These are phyloP conservation scores for Gigaspora rosea DNA, from an alignment of 192 early-diverging fungal species.

Conservation along the genomic window DNA sequence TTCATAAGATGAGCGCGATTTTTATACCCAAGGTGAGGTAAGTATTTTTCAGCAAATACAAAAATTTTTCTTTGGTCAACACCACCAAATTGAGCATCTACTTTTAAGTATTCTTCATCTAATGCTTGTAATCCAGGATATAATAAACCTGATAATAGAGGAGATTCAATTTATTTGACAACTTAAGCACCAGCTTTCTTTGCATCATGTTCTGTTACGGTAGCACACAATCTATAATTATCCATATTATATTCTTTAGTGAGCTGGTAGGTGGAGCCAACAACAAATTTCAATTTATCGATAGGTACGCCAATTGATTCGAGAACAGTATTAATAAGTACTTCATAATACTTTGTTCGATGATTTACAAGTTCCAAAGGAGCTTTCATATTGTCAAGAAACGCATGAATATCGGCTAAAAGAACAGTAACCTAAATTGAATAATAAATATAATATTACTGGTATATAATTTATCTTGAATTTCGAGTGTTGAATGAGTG, in stretches of 20 bases:
- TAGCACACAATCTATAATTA: slow-evolving; percentile 82
- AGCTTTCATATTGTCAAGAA: slow-evolving; percentile 98
- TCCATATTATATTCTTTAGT: slow-evolving; percentile 89
- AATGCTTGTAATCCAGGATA: slow-evolving; percentile 98
- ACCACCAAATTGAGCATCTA: slow-evolving; percentile 96
- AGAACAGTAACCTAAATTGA: slow-evolving; percentile 76
- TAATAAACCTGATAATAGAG: slow-evolving; percentile 89
- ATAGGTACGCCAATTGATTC: slow-evolving; percentile 92
- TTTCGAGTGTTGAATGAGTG: background rate
- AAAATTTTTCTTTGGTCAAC: slow-evolving; percentile 99
- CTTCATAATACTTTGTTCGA: slow-evolving; percentile 94
- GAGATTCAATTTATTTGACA: slow-evolving; percentile 91
- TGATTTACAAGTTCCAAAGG: slow-evolving; percentile 86
- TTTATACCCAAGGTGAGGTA: slow-evolving; percentile 92
- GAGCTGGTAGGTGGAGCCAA: slow-evolving; percentile 89
- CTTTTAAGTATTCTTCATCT: slow-evolving; percentile 95
- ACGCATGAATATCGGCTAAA: slow-evolving; percentile 95
- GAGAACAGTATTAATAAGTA: slow-evolving; percentile 85
- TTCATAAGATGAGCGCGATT: slow-evolving; percentile 99
- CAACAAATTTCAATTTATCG: slow-evolving; percentile 89
- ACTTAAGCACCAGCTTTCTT: slow-evolving; percentile 99
- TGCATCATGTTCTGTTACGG: slow-evolving; percentile 91
- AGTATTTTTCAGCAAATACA: slow-evolving; percentile 92
- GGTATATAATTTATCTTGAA: too few relatives aligned
- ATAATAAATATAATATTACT: slow-evolving; percentile 32